Conservation (phyloP, 1,284 basidiomycete genomes). For the Trametes versicolor region DNA sequence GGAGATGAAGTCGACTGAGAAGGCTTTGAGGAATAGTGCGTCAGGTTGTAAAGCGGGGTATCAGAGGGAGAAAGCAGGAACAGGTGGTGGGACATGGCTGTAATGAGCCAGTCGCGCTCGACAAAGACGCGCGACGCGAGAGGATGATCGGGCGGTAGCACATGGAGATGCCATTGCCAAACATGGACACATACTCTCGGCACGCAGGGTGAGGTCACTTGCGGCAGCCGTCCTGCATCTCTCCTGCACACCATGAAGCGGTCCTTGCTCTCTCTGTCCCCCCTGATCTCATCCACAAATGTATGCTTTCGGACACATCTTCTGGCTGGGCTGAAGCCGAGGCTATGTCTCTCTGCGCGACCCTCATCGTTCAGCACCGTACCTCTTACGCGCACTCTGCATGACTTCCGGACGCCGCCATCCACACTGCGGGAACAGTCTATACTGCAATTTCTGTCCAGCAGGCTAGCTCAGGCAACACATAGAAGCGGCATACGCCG, state of each 20-base stretch:
- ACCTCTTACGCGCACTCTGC: conserved; percentile 1
- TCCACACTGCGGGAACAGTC: conserved; percentile 20
- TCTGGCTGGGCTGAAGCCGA: conserved; percentile 7
- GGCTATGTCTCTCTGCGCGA: conserved; percentile 16
- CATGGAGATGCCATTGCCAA: conserved; percentile 23
- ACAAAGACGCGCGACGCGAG: background rate
- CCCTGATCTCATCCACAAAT: conserved; percentile 6
- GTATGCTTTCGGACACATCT: background rate
- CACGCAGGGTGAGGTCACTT: background rate
- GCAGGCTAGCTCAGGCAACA: conserved; percentile 36
- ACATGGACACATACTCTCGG: conserved; percentile 10
- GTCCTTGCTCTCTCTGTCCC: conserved; percentile 23
- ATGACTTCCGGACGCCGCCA: conserved; percentile 13
- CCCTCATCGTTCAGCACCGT: conserved; percentile 1
- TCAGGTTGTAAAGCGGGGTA: conserved; percentile 82
- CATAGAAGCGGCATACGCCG: conserved; percentile 35
- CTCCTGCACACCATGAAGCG: conserved; percentile 18
- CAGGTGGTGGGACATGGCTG: conserved; percentile 82
- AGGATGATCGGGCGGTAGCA: conserved; percentile 3
- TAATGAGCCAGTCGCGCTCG: background rate
- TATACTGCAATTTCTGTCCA: conserved; percentile 35
- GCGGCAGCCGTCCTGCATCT: background rate
- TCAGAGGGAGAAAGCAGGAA: conserved; percentile 86
- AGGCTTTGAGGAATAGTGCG: conserved; percentile 81
- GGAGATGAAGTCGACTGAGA: conserved; percentile 66